Evolutionary conservation across 2,329 filamentous ascomycete genomes (phyloP).

Genomic region (Cryphonectria carpinicola): DNA sequence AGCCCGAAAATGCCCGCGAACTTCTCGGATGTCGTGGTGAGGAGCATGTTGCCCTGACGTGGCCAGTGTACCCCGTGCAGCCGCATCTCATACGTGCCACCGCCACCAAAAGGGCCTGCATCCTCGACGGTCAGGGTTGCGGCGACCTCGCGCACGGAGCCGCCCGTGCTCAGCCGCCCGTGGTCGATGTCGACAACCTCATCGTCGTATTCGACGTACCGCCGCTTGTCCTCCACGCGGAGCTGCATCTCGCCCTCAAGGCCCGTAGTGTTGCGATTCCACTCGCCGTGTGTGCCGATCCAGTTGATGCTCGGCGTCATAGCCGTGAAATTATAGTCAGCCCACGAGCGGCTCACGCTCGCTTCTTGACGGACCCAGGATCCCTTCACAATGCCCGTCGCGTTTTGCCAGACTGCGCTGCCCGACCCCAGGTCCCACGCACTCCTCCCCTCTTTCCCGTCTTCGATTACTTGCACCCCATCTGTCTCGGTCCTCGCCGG

Average conservation of each 20-base stretch:
- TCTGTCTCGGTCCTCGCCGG: constrained; percentile 42
- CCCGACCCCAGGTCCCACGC: constrained; percentile 38
- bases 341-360: constrained; percentile 50
- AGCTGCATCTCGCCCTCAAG: constrained; percentile 69
- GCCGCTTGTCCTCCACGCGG: constrained; percentile 62
- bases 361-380: constrained; percentile 68
- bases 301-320: constrained; percentile 71
- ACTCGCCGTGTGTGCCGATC: constrained; percentile 60
- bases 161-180: constrained; percentile 46
- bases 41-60: constrained; percentile 74
- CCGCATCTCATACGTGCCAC: constrained; percentile 77
- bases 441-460: constrained; percentile 3
- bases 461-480: constrained; percentile 48
- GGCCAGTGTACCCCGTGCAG: constrained; percentile 87
- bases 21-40: constrained; percentile 92
- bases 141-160: constrained; percentile 69
- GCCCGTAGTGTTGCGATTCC: constrained; percentile 82
- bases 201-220: constrained; percentile 49
- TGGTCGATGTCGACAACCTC: constrained; percentile 32
- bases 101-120: constrained; percentile 53
- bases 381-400: constrained; percentile 77
- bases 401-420: constrained; percentile 71
- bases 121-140: constrained; percentile 76
- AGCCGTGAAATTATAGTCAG: constrained; percentile 65
- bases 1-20: constrained; percentile 89